A percentile compares a stretch with the other conserved stretches of the same genome.
These are phyloP conservation scores for Salix viminalis DNA, from an alignment of 345 rosid genomes.

Conservation along the genomic window DNA sequence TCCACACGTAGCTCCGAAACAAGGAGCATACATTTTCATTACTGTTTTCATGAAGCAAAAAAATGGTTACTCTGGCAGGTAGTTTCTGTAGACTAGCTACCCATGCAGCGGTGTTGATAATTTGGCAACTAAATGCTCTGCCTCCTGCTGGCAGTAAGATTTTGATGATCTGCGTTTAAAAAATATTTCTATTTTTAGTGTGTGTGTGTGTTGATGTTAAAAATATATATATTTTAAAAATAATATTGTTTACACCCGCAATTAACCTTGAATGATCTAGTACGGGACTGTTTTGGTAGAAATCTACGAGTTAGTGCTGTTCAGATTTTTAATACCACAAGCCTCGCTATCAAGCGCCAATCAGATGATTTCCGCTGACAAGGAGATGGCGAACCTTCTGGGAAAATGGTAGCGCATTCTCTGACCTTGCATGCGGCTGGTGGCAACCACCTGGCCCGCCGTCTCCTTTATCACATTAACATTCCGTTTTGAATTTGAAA, in stretches of 20 bases:
- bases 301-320: too few species aligned
- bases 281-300: too few species aligned
- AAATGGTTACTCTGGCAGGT: neutral
- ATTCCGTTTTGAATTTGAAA: too few species aligned
- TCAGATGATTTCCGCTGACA: neutral
- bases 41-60: neutral
- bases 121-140: neutral
- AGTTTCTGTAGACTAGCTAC: neutral
- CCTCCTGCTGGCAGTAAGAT: neutral
- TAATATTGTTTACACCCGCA: too few species aligned
- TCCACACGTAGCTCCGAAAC: neutral
- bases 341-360: too few species aligned
- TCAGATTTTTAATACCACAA: too few species aligned
- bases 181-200: too few species aligned
- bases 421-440: neutral
- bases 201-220: accelerated
- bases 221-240: too few species aligned
- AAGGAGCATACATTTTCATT: neutral
- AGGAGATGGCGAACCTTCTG: neutral
- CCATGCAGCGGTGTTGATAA: neutral
- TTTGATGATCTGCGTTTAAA: too few species aligned
- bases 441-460: neutral
- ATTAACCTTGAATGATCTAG: too few species aligned
- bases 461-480: too few species aligned
- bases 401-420: neutral